Conservation (phyloP, 805 yeast genomes). For the Nakazawaea pomicola region DNA sequence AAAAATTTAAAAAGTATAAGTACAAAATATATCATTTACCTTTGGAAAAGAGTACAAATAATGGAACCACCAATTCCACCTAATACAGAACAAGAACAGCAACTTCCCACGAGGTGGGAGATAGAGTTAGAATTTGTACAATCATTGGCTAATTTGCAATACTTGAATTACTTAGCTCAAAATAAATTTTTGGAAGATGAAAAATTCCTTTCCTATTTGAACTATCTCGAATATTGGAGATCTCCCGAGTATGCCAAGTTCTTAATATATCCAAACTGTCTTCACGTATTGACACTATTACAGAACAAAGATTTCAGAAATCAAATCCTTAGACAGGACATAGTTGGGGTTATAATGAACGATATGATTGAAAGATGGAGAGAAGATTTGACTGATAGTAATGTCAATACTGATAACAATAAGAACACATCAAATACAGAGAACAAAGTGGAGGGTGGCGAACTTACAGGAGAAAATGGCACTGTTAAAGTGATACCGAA, state of each 20-base stretch:
- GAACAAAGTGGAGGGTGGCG: no score
- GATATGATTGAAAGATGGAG: slow-evolving; percentile 77
- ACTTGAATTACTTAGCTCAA: slow-evolving; percentile 82
- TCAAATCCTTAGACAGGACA: slow-evolving; percentile 51
- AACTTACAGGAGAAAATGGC: no score
- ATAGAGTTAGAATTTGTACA: slow-evolving; percentile 91
- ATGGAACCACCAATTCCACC: neutral
- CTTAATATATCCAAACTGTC: slow-evolving; percentile 82
- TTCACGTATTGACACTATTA: slow-evolving; percentile 68
- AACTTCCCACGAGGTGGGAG: slow-evolving; percentile 53
- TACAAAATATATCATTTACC: neutral
- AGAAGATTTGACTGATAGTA: slow-evolving; percentile 16
- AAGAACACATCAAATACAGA: slow-evolving; percentile 16
- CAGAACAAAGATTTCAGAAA: slow-evolving; percentile 48
- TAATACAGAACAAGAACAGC: neutral
- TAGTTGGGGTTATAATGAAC: slow-evolving; percentile 56
- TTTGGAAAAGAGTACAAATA: no score
- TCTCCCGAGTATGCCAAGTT: slow-evolving; percentile 63
- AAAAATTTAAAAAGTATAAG: neutral
- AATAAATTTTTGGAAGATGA: slow-evolving; percentile 68
- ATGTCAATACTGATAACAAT: slow-evolving; percentile 10
- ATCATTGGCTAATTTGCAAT: slow-evolving; percentile 84
- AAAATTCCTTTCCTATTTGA: slow-evolving; percentile 67
- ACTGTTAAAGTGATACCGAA: no score
- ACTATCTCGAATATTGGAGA: slow-evolving; percentile 85